A percentile compares a stretch with the other conserved stretches of the same genome.
Evolutionary conservation across 192 early-diverging fungal species (phyloP).

Genomic region (Coemansia furcata): DNA sequence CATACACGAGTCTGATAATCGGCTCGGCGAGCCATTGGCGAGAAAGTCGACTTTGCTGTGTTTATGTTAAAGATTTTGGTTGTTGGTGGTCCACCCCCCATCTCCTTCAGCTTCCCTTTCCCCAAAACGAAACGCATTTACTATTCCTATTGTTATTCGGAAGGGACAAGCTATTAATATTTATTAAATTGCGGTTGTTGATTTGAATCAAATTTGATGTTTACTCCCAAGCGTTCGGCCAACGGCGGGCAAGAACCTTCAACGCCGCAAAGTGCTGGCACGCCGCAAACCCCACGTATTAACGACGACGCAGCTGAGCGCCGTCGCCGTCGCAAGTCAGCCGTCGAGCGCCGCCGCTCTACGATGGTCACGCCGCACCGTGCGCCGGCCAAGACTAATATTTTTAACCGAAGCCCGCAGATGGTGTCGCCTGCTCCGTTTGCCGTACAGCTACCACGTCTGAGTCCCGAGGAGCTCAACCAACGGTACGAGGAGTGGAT

Average conservation of each 20-base stretch:
- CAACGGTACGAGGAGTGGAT: constrained; percentile 90
- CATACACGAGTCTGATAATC: background rate
- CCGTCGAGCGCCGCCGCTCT: constrained; percentile 46
- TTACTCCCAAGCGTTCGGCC: constrained; percentile 28
- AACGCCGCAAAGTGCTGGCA: constrained; percentile 38
- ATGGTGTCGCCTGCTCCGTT: constrained; percentile 35
- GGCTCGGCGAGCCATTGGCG: background rate
- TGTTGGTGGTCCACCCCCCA: background rate
- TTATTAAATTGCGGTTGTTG: background rate
- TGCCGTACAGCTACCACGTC: constrained; percentile 48
- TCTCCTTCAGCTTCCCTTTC: constrained; percentile 2
- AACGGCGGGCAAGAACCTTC: constrained; percentile 18
- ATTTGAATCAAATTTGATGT: constrained; percentile 16
- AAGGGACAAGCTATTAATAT: background rate
- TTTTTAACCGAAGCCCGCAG: constrained; percentile 42
- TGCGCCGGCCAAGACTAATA: constrained; percentile 20
- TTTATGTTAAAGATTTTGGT: background rate
- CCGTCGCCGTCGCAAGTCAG: constrained; percentile 53
- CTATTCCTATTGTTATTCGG: background rate
- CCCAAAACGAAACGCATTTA: background rate
- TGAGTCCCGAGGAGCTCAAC: constrained; percentile 59
- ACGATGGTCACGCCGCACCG: constrained; percentile 47
- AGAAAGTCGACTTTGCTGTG: background rate
- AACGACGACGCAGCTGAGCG: constrained; percentile 57
- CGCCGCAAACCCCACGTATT: constrained; percentile 34